A percentile compares a stretch with the other conserved stretches of the same genome.
Evolutionary conservation across 2,329 filamentous ascomycete genomes (phyloP).

Genomic region (Beauveria pseudobassiana): DNA sequence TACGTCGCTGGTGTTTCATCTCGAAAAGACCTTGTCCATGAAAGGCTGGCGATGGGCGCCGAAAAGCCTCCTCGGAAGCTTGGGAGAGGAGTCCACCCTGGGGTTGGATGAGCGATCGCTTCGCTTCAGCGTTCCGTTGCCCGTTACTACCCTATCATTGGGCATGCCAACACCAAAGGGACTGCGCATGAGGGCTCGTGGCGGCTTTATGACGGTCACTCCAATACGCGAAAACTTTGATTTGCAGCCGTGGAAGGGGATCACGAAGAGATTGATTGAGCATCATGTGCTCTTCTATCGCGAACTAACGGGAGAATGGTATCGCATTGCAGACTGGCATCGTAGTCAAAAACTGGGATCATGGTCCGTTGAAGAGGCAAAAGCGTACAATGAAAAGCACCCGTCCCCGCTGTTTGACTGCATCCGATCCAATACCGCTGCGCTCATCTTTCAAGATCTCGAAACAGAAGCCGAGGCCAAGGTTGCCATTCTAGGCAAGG

Average conservation of each 20-base stretch:
- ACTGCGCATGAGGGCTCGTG: constrained; percentile 13
- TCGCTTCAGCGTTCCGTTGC: constrained; percentile 9
- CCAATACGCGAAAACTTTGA: constrained; percentile 7
- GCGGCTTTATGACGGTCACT: constrained; percentile 9
- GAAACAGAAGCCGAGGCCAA: background rate
- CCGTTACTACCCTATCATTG: background rate
- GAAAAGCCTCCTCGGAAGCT: constrained; percentile 15
- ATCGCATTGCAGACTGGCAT: constrained; percentile 17
- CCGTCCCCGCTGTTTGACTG: constrained; percentile 14
- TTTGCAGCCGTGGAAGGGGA: constrained; percentile 15
- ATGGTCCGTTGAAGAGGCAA: constrained; percentile 15
- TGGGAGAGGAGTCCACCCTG: constrained; percentile 14
- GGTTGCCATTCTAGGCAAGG: background rate
- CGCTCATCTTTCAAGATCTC: constrained; percentile 12
- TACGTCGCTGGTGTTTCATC: constrained; percentile 17
- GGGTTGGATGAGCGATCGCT: constrained; percentile 14
- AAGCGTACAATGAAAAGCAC: constrained; percentile 11
- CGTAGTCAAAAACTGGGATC: constrained; percentile 13
- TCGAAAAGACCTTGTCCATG: constrained; percentile 16
- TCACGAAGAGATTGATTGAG: constrained; percentile 12
- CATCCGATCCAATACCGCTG: constrained; percentile 12
- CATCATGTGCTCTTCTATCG: constrained; percentile 14
- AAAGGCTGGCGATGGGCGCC: constrained; percentile 23
- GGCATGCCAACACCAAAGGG: constrained; percentile 16
- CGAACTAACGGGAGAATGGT: constrained; percentile 13